Percentiles rank a stretch among this genome's conserved stretches.
Evolutionary conservation across 305 asterid genomes (phyloP).

Genomic region (Solanum hybrid): DNA sequence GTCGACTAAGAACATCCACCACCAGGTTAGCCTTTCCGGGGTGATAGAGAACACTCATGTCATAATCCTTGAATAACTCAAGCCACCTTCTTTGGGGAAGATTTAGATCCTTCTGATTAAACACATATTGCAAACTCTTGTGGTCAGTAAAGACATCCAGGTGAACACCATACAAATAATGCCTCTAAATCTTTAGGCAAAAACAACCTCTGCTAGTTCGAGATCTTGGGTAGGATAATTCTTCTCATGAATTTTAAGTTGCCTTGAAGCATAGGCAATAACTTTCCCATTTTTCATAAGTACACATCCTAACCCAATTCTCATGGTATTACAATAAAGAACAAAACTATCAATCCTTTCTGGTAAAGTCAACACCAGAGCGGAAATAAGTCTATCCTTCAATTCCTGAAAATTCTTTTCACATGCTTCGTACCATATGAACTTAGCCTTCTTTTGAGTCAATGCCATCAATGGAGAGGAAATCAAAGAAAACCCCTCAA

Average conservation of each 20-base stretch:
- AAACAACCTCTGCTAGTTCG: not conserved
- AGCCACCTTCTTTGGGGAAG: not conserved
- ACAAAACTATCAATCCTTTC: not conserved
- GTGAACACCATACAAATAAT: not conserved
- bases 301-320: not conserved
- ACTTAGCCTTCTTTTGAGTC: not conserved
- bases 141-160: not conserved
- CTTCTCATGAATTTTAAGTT: not conserved
- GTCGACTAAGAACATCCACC: too few species aligned
- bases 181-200: not conserved
- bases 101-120: not conserved
- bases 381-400: not conserved
- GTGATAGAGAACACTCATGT: too few species aligned
- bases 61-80: too few species aligned
- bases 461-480: not conserved
- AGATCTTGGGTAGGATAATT: not conserved
- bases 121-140: not conserved
- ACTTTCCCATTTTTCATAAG: not conserved
- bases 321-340: not conserved
- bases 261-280: not conserved
- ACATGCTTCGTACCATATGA: not conserved
- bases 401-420: not conserved
- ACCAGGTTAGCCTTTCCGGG: too few species aligned
- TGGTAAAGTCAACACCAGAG: not conserved
- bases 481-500: not conserved